Evolutionary conservation across 2,329 filamentous ascomycete genomes (phyloP).

Genomic region (Torrubiellomyces zombiae): DNA sequence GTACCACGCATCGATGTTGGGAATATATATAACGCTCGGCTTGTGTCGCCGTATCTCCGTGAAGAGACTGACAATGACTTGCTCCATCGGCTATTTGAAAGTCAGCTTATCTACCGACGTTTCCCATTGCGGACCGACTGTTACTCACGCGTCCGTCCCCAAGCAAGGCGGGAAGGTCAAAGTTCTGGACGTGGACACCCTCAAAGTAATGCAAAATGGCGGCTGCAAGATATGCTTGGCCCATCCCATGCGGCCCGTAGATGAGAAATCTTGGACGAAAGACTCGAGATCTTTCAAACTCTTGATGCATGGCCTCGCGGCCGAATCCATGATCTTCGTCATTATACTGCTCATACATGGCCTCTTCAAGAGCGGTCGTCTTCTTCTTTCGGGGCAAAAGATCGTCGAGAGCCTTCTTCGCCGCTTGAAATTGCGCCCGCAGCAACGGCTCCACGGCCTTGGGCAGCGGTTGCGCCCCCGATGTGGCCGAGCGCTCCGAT

Average conservation of each 20-base stretch:
- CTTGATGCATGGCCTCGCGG: conserved; percentile 55
- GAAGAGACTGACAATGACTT: conserved; percentile 79
- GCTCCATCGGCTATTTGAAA: conserved; percentile 60
- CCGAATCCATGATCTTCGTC: conserved; percentile 73
- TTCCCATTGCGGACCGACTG: too few species aligned
- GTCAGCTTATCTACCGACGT: too few species aligned
- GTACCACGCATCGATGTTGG: conserved; percentile 81
- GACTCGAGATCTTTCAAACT: conserved; percentile 75
- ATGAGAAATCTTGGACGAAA: conserved; percentile 82
- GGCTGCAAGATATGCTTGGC: conserved; percentile 73
- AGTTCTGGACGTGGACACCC: conserved; percentile 83
- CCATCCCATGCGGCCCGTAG: conserved; percentile 73
- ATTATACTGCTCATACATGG: conserved; percentile 74
- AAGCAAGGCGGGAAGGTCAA: conserved; percentile 76
- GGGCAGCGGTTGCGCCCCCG: conserved; percentile 66
- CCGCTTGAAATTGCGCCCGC: conserved; percentile 50
- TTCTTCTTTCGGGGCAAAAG: conserved; percentile 74
- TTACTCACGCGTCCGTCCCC: conserved; percentile 58
- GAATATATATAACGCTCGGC: conserved; percentile 89
- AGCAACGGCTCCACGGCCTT: conserved; percentile 69
- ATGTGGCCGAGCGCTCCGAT: conserved; percentile 76
- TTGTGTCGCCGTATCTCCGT: conserved; percentile 87
- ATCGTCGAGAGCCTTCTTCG: conserved; percentile 53
- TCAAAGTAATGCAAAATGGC: conserved; percentile 84
- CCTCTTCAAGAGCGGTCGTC: conserved; percentile 80